Evolutionary conservation across 768 basidiomycete species (phyloP), one percentile per base, ranked within the genome.

Genomic region (Russula dissimulans): DNA sequence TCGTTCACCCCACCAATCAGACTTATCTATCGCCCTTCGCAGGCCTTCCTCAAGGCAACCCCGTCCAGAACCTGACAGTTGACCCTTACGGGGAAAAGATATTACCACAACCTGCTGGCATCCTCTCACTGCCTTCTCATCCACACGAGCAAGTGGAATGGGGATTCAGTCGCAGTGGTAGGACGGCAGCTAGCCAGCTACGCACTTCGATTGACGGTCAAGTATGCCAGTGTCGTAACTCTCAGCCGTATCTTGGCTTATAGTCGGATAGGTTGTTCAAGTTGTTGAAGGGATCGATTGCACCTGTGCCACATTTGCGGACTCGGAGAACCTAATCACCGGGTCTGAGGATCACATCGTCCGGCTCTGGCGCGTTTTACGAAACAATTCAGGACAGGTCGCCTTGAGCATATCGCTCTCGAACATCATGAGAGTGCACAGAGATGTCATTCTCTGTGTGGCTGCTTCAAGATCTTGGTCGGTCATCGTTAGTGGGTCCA

Each of bases 381-480:
- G 49, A n/a, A 34, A 10, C 44, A 41, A 71, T 45, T 44, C 52
- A 12, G 59, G 63, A 3, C 43, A 67, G 31, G 67, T 62, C n/a
- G 61, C 64, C 59, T 54, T 68, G 52, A 32, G 70, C 60, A 22
- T 49, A 57, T 59, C 71, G 10, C 76, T 89, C 22, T 81, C 84
- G 4, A 84, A 92, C 63, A 82, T 91, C 61, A 83, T 97, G 80
- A 82, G 89, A 14, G 83, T 89, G 15, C 94, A 95, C 66, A 83
- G 81, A 3, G 82, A 82, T 48, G 77, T 81, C 50, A 80, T 95
- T 26, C 70, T 77, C 1, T 86, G 81, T 65, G 77, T 95, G 15
- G 75, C 84, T 8, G 84, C 89, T 1, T 94, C 88, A 14, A 76
- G 87, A 45, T 73, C 85, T 2, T 95, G 94, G 94, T 90, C 89